These are phyloP conservation scores for Penicillium brevicompactum DNA, from an alignment of 2,329 filamentous ascomycete species.

Conservation along the genomic window DNA sequence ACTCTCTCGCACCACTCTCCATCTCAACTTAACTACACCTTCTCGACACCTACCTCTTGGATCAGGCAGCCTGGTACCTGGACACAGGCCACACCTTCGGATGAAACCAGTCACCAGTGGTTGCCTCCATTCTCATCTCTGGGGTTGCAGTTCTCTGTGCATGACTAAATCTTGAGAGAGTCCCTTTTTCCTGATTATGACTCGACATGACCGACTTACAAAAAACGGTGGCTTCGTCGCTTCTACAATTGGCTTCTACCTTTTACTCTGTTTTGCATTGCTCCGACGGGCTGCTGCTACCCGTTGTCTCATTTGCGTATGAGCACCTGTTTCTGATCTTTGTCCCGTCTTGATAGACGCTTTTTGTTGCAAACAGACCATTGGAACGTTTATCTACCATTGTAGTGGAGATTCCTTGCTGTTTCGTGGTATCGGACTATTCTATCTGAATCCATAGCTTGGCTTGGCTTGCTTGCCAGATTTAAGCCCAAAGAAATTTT, in stretches of 20 bases:
- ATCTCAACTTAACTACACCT: neutral
- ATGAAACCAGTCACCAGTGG: too few species aligned
- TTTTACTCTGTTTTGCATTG: conserved; percentile 8
- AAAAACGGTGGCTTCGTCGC: conserved; percentile 23
- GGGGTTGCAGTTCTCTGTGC: conserved; percentile 1
- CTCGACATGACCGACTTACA: conserved; percentile 22
- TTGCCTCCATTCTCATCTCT: too few species aligned
- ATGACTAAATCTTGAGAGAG: conserved; percentile 10
- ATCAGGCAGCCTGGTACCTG: too few species aligned
- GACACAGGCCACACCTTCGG: too few species aligned
- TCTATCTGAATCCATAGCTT: conserved; percentile 11
- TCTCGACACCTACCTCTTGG: neutral
- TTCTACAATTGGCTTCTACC: conserved; percentile 17
- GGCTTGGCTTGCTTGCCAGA: neutral
- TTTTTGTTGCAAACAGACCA: conserved; percentile 4
- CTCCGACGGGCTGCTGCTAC: conserved; percentile 12
- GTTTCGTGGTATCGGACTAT: neutral
- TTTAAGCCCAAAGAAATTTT: neutral
- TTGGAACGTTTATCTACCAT: conserved; percentile 2
- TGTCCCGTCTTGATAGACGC: conserved; percentile 7
- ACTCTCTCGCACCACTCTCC: neutral
- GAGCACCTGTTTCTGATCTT: neutral
- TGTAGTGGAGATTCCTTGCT: neutral
- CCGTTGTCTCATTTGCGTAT: conserved; percentile 3
- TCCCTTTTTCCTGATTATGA: conserved; percentile 18